Evolutionary conservation across 805 yeast species (phyloP).

Genomic region (Yamadazyma insecticola): DNA sequence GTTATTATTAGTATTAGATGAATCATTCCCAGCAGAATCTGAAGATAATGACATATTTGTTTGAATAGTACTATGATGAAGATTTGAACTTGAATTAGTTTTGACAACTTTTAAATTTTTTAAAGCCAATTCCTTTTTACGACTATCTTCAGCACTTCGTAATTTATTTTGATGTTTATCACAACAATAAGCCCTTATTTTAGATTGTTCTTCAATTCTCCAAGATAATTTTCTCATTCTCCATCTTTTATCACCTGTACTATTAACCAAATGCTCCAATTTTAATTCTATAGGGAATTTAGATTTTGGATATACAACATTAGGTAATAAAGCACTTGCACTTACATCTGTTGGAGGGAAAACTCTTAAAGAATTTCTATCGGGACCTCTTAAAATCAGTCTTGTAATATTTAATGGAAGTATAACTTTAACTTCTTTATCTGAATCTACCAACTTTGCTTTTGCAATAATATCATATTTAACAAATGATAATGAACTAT

Average conservation of each 20-base stretch:
- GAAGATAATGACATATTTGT: constrained; percentile 16
- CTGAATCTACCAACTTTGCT: constrained; percentile 25
- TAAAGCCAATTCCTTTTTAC: constrained; percentile 12
- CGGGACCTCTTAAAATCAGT: constrained; percentile 76
- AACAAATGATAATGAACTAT: constrained; percentile 46
- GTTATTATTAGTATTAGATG: background rate
- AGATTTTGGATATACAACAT: constrained; percentile 84
- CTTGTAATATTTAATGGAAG: constrained; percentile 73
- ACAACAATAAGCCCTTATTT: constrained; percentile 58
- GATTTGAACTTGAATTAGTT: constrained; percentile 8
- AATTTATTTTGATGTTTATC: constrained; percentile 50
- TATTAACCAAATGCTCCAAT: constrained; percentile 60
- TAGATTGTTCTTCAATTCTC: constrained; percentile 83
- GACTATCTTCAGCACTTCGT: constrained; percentile 37
- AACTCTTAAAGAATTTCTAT: constrained; percentile 79
- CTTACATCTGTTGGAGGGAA: constrained; percentile 94
- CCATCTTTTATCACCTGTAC: constrained; percentile 68
- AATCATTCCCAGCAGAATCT: constrained; percentile 4
- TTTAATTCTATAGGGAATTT: constrained; percentile 78
- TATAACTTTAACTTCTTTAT: constrained; percentile 29
- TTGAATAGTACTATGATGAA: constrained; percentile 27
- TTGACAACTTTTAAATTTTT: background rate
- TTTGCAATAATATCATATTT: constrained; percentile 74
- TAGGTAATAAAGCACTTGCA: constrained; percentile 83
- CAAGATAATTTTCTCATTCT: constrained; percentile 85